Conservation (phyloP, 2,329 filamentous ascomycete genomes). For the Rhynchosporium secalis region DNA sequence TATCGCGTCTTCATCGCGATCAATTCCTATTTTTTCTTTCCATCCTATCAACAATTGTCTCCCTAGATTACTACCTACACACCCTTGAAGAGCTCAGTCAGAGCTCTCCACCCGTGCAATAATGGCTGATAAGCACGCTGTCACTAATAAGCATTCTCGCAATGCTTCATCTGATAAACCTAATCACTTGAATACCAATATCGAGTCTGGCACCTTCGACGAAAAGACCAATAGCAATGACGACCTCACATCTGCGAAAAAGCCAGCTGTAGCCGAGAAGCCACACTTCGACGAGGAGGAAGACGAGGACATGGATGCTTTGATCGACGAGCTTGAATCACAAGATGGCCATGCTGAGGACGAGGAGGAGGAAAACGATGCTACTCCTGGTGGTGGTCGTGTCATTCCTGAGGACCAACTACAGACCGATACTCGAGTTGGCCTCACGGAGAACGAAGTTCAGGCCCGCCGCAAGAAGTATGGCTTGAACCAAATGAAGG, state of each 20-base stretch:
- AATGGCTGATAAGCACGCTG: slow-evolving; percentile 33
- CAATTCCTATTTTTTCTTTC: slow-evolving; percentile 7
- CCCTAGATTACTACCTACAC: slow-evolving; percentile 8
- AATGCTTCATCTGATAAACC: slow-evolving; percentile 27
- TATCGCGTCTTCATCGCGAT: slow-evolving; percentile 5
- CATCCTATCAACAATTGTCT: slow-evolving; percentile 10
- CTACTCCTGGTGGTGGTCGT: slow-evolving; percentile 55
- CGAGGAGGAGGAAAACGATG: slow-evolving; percentile 58
- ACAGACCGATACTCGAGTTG: slow-evolving; percentile 70
- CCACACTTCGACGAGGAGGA: slow-evolving; percentile 61
- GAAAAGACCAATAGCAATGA: slow-evolving; percentile 54
- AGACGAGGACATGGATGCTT: slow-evolving; percentile 79
- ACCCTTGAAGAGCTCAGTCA: background rate
- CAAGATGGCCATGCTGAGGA: slow-evolving; percentile 70
- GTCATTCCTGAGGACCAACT: slow-evolving; percentile 73
- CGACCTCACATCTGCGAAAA: slow-evolving; percentile 37
- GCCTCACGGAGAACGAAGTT: slow-evolving; percentile 74
- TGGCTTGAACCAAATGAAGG: slow-evolving; percentile 87
- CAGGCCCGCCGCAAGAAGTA: slow-evolving; percentile 64
- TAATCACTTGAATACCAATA: slow-evolving; percentile 56
- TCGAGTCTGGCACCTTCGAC: slow-evolving; percentile 64
- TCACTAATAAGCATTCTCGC: slow-evolving; percentile 24
- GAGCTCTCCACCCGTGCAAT: slow-evolving; percentile 2
- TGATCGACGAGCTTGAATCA: slow-evolving; percentile 86
- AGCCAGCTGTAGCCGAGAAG: slow-evolving; percentile 19